Evolutionary conservation across 768 basidiomycete species (phyloP).

Genomic region (Leccinellum luteum): DNA sequence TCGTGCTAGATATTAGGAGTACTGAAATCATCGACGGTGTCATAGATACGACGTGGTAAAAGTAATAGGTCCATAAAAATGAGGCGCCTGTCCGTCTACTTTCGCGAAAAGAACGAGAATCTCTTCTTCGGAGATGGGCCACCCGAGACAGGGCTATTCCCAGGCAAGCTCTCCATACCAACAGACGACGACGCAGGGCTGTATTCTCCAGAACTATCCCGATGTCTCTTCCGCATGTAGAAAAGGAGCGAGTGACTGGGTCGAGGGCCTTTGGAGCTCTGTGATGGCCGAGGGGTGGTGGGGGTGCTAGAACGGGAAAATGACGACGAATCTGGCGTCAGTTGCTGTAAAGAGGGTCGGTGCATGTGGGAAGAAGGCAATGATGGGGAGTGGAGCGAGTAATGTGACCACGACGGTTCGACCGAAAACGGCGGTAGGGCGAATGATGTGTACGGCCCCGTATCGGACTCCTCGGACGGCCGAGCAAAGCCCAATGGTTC

Average conservation of each 20-base stretch:
- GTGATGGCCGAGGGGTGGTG: conserved; percentile 25
- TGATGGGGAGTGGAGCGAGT: conserved; percentile 19
- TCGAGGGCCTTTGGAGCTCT: conserved; percentile 27
- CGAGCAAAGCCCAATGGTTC: conserved; percentile 13
- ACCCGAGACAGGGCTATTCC: conserved; percentile 6
- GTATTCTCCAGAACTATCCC: conserved; percentile 12
- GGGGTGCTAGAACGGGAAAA: conserved; percentile 32
- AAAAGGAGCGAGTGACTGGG: conserved; percentile 28
- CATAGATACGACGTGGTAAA: conserved; percentile 14
- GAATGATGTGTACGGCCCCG: conserved; percentile 32
- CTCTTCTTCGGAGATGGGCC: conserved; percentile 21
- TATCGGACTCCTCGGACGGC: conserved; percentile 36
- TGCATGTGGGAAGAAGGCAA: conserved; percentile 22
- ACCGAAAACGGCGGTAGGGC: conserved; percentile 28
- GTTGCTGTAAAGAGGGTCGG: conserved; percentile 27
- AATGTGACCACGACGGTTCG: conserved; percentile 17
- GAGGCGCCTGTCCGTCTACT: conserved; percentile 17
- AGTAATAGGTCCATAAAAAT: conserved; percentile 9
- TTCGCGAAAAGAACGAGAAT: conserved; percentile 31
- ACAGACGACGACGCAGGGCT: conserved; percentile 27
- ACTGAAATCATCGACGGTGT: conserved; percentile 14
- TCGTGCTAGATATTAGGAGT: conserved; percentile 12
- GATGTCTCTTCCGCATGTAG: conserved; percentile 32
- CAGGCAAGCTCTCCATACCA: conserved; percentile 15
- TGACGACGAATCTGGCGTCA: conserved; percentile 31